Evolutionary conservation across 257 asterid species (phyloP).

Genomic region (Gentiana macrophylla): DNA sequence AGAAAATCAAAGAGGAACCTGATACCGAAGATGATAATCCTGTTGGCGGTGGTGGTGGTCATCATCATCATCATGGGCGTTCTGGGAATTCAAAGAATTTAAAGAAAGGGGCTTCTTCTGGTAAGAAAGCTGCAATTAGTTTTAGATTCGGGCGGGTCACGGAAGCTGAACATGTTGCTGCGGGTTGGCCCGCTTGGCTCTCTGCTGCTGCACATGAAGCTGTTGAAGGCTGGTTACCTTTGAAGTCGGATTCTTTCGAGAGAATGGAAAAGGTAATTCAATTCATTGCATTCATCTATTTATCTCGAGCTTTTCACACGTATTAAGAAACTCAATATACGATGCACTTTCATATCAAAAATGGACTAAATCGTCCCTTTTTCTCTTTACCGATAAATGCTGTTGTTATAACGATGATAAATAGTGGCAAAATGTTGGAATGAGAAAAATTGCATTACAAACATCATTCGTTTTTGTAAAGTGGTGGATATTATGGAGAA

Average conservation of each 20-base stretch:
- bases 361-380: no score
- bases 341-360: no score
- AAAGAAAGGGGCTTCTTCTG: constrained; percentile 26
- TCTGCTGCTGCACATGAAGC: constrained; percentile 74
- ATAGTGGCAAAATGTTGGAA: no score
- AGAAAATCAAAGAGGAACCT: constrained; percentile 78
- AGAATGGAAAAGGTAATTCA: constrained; percentile 61
- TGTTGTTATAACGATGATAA: no score
- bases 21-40: constrained; percentile 53
- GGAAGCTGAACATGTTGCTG: constrained; percentile 50
- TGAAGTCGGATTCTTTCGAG: constrained; percentile 50
- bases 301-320: not conserved
- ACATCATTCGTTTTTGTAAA: no score
- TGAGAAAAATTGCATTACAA: no score
- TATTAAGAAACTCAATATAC: no score
- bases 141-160: constrained; percentile 60
- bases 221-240: constrained; percentile 68
- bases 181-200: constrained; percentile 91
- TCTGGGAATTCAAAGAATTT: constrained; percentile 23
- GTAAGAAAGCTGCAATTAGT: constrained; percentile 39
- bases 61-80: constrained; percentile 5
- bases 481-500: no score
- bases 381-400: no score
- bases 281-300: not conserved
- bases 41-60: constrained; percentile 3